Evolutionary conservation across 805 yeast species (phyloP), one percentile per base, ranked within the genome.

Genomic region (Hanseniaspora clermontiae): DNA sequence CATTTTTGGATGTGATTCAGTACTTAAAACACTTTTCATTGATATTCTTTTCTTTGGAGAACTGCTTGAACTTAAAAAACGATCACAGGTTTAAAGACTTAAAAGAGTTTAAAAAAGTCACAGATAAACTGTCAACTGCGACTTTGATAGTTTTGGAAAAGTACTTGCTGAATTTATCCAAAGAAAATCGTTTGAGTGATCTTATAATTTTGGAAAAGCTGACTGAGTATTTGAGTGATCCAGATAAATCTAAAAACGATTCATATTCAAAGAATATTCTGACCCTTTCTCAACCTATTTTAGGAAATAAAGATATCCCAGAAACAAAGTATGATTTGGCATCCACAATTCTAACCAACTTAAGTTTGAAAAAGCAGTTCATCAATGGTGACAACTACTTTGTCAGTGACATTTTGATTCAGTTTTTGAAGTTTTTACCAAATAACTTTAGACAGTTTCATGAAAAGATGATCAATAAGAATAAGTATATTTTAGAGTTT

Each of bases 71-170:
- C 11, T 8, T 42, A 6, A 36, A 39, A 9, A 43, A 27, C 10
- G 40, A 27, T 6, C 43, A 48, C 12, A 31, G 32, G 19, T 54
- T 54, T 15, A 47, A 54, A n/a, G 51, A 55, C 27, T 5, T 55
- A 6, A 38, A 20, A 14, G 57, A 55, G 17, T 55, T 49, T 31
- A 48, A 27, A 6, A 43, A 38, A 43, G 53, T 48, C 5, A 36
- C 38, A 15, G 34, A 43, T 5, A 49, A 42, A 15, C 36, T 48
- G 2, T 43, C 72, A 14, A 61, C 61, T 38, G 65, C 74, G 0
- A 65, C 70, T 59, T 65, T 68, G 43, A 64, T 66, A 42, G 57
- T 71, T 5, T 69, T 72, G 46, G 62, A 68, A 31, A 61, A 69
- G 7, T 71, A 70, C 51, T 58, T 72, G 43, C 62, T 71, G 59